phyloP scores from a whole-genome alignment of 441 rosid species.

The Gossypium gossypioides region DNA sequence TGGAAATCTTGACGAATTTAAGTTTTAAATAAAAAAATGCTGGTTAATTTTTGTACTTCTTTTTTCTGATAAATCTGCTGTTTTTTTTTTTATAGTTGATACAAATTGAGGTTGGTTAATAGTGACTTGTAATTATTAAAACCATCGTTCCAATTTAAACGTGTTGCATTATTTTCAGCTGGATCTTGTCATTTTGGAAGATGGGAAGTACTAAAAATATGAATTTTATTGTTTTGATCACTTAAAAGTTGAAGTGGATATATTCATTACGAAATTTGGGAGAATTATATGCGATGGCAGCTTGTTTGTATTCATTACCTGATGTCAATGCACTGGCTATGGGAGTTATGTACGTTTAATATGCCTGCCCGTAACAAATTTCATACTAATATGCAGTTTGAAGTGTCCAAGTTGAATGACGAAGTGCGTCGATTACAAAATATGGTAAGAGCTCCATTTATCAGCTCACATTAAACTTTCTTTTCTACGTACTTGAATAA shows the following conservation, averaged over 20 bases:
- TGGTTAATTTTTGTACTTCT: background rate
- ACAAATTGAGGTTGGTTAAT: background rate
- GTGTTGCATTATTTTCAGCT: background rate
- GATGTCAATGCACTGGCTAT: background rate
- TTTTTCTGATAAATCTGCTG: background rate
- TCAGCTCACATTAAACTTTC: background rate
- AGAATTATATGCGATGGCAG: background rate
- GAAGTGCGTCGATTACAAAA: slow-evolving; percentile 46
- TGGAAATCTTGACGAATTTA: background rate
- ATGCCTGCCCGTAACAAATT: slow-evolving; percentile 7
- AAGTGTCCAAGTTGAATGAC: slow-evolving; percentile 52
- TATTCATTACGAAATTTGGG: background rate
- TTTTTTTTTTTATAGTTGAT: background rate
- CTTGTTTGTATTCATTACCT: background rate
- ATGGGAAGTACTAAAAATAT: background rate
- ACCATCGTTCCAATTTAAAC: background rate
- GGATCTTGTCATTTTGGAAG: background rate
- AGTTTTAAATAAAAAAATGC: background rate
- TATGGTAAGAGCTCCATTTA: slow-evolving; percentile 31
- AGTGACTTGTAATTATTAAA: too few relatives aligned
- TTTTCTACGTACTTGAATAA: background rate
- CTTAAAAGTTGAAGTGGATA: background rate
- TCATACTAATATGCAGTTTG: slow-evolving; percentile 40
- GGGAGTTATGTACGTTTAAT: background rate
- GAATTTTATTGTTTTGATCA: background rate